Base-by-base conservation (phyloP, 495 filamentous ascomycete genomes). In the Penicillium arizonense region DNA sequence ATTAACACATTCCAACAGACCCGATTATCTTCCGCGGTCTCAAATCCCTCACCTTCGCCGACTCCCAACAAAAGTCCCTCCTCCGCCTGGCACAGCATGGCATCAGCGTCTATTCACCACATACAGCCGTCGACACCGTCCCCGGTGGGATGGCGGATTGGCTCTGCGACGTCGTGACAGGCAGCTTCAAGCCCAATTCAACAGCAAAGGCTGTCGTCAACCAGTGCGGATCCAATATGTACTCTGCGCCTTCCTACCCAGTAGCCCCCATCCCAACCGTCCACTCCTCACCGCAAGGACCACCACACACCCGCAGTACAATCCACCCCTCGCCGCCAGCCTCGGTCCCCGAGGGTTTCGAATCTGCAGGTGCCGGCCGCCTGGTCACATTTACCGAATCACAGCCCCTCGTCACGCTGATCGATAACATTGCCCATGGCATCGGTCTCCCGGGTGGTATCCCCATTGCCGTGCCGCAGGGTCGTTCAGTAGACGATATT, bases 1-100 rank as follows among this genome's bases (percentile, higher is more conserved):
- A 44, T 33, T 4, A 52, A 33, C 28, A 51, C 30, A n/a, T 18
- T 36, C 34, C 30, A 42, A 52, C 47, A 96, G 91, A 98, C 68
- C 94, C 94, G 8, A 91, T 97, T 61, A 97, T 98, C 61, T 98
- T 97, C 81, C 82, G 84, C 54, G 87, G 87, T 36, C 75, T 98
- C 44, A 98, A 97, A 70, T 85, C 87, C 38, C 72, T 98, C 64
- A 96, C 89, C 32, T 80, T 92, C 16, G 79, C 79, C 53, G 87
- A 98, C 69, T 76, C 89, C 10, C 94, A 96, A 62, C 95, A 97
- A 71, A 81, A 85, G 51, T 87, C 86, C 20, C 80, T 97, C 42
- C 77, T 98, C 6, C 82, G 87, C 42, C 79, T 98, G 3, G 87
- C 86, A n/a, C 86, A 88, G 36, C 83, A 89, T 72, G 92, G 95